Base-by-base conservation (phyloP, 1,284 basidiomycete genomes). In the Coniferiporia sulphurascens region DNA sequence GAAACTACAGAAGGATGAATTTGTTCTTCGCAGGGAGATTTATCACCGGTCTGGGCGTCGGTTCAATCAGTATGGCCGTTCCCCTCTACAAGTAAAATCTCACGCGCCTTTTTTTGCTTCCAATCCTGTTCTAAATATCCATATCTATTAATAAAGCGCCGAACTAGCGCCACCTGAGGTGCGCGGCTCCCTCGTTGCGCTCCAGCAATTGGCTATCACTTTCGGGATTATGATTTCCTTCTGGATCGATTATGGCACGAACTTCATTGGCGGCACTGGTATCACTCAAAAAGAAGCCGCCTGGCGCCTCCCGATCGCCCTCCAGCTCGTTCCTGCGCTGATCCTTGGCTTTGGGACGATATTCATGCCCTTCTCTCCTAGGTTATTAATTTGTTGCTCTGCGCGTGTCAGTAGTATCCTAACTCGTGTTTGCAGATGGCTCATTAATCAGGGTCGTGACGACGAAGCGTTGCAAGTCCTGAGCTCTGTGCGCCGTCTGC, bases 141-240 rank as follows among this genome's bases (percentile, higher is more conserved):
- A 10, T 21, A 3, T 48, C 12, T 19, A 43, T n/a, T n/a, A 48
- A 12, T 19, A 13, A 49, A 77, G 77, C 67, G 80, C 83, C 48
- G 84, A 86, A 71, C 80, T 92, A 48, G 86, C 88, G 0, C 89
- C 90, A 19, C 87, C 90, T 1, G 90, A 92, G 72, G 87, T 93
- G 21, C 83, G 91, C 64, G 91, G 91, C 7, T 87, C 86, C 66
- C 76, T 93, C 41, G 89, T 93, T 48, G 88, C 88, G 2, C 79
- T 93, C 12, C 90, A 93, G 69, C 91, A 93, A 68, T 76, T 92
- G 10, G 85, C 87, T 3, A 92, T 92, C 68, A 87, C 87, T 0
- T 87, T 87, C 65, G 85, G 86, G 32, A 87, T 77, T 74, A 76
- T 78, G 77, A 65, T 82, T 21, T 86, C 85, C n/a, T 92, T 89